phyloP scores from a whole-genome alignment of 768 basidiomycete genomes.

The Baorangia bicolor region DNA sequence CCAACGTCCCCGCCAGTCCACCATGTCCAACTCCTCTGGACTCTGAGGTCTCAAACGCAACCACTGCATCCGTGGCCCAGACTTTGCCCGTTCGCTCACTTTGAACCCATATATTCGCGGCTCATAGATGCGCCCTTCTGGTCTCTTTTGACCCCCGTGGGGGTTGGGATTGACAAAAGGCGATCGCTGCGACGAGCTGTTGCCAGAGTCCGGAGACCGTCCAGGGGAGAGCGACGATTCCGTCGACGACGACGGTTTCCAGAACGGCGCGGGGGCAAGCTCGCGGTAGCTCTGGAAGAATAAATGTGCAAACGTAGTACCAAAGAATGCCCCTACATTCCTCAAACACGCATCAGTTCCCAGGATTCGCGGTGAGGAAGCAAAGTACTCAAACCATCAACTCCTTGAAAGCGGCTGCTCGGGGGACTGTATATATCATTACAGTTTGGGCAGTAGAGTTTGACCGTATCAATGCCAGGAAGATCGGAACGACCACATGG shows the following conservation, averaged over 20 bases:
- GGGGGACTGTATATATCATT: slow-evolving; percentile 96
- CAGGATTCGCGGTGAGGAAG: slow-evolving; percentile 6
- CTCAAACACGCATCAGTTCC: slow-evolving; percentile 17
- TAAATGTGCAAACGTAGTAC: slow-evolving; percentile 96
- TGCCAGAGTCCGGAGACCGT: slow-evolving; percentile 50
- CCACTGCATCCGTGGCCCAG: slow-evolving; percentile 98
- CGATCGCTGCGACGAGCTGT: slow-evolving; percentile 46
- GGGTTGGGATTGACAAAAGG: slow-evolving; percentile 87
- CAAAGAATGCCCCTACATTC: slow-evolving; percentile 90
- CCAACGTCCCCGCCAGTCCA: slow-evolving; percentile 92
- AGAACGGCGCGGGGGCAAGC: slow-evolving; percentile 91
- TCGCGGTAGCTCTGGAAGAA: slow-evolving; percentile 99
- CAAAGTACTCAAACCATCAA: slow-evolving; percentile 67
- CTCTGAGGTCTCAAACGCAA: slow-evolving; percentile 82
- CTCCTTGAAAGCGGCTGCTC: slow-evolving; percentile 91
- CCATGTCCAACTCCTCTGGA: slow-evolving; percentile 76
- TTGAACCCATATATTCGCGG: slow-evolving; percentile 97
- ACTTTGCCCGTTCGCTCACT: slow-evolving; percentile 92
- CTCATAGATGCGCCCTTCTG: slow-evolving; percentile 82
- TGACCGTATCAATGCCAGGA: slow-evolving; percentile 96
- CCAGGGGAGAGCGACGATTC: slow-evolving; percentile 54
- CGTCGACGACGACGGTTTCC: slow-evolving; percentile 63
- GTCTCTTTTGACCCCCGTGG: slow-evolving; percentile 85
- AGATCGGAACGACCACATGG: slow-evolving; percentile 96
- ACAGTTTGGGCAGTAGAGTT: slow-evolving; percentile 97